A percentile compares a stretch with the other conserved stretches of the same genome.
Evolutionary conservation across 1,284 basidiomycete genomes (phyloP).

Genomic region (Cystobasidium sp.): DNA sequence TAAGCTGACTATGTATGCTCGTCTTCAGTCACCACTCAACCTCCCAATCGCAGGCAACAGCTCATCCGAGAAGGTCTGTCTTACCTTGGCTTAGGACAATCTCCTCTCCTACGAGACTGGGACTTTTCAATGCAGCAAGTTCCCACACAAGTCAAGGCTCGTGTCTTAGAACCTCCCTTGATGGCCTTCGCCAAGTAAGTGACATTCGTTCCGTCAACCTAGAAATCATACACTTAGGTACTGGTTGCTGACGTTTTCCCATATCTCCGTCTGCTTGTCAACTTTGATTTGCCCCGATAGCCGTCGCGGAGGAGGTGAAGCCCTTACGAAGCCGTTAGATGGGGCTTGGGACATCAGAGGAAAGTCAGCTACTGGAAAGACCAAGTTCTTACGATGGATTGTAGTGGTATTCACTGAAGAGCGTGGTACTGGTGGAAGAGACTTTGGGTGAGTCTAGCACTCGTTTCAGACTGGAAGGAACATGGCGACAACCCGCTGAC

Average conservation of each 20-base stretch:
- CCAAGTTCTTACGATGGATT: conserved; percentile 30
- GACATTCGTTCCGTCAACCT: not conserved
- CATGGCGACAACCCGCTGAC: not conserved
- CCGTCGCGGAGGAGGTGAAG: conserved; percentile 10
- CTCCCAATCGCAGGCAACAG: conserved; percentile 16
- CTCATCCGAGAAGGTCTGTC: conserved; percentile 39
- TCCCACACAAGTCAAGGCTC: conserved; percentile 42
- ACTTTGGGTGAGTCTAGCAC: conserved; percentile 22
- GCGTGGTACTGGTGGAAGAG: conserved; percentile 30
- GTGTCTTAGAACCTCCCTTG: conserved; percentile 28
- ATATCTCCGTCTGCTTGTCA: not conserved
- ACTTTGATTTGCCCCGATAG: not conserved
- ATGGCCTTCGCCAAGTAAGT: conserved; percentile 35
- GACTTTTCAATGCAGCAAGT: conserved; percentile 36
- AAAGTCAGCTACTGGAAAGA: conserved; percentile 21
- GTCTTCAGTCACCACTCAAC: conserved; percentile 35
- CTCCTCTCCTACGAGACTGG: conserved; percentile 32
- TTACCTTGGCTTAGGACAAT: conserved; percentile 27
- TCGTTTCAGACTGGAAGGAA: not conserved
- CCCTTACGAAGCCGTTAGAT: conserved; percentile 15
- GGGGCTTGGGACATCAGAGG: conserved; percentile 39
- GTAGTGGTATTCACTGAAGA: conserved; percentile 45
- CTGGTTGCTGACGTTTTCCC: not conserved
- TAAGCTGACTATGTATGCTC: not conserved
- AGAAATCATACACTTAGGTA: not conserved